Base-by-base conservation (phyloP, 1,284 basidiomycete species). In the Phellinidium pouzarii region DNA sequence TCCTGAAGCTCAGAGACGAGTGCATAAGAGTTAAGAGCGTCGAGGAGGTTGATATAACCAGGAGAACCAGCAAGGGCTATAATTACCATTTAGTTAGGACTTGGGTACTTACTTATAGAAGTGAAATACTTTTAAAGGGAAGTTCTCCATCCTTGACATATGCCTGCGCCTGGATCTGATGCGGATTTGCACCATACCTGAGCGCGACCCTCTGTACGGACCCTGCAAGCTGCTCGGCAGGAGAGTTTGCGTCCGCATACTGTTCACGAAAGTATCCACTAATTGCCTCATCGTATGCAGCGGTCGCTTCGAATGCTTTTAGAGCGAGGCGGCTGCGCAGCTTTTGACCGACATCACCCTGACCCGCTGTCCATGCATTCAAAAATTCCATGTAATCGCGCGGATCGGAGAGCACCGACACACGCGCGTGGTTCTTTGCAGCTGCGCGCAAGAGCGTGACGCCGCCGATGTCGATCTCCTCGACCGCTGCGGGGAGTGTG, bases 41-140 rank as follows among this genome's bases (percentile, higher is more conserved):
- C 96, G 53, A 99, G 79, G n/a, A 99, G 80, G 75, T 99, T 99
- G 77, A 99, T 99, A 72, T 98, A 99, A 40, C 95, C 96, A 6
- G 95, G 96, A 23, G 94, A 94, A 20, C 96, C 96, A 61, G 83
- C 87, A 17, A 99, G 77, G 40, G 88, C 94, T 93, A 61, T 9
- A 44, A 50, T 7, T 37, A 25, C 14, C 20, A 36, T 22, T 14
- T 23, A 46, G 19, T 43, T 44, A 38, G 40, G 27, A n/a, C 17
- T 37, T 6, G 25, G 20, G 2, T 43, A 41, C 9, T 27, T 23
- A 34, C 27, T 31, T 20, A 7, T 29, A 12, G 34, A 19, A 4
- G n/a, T 4, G 42, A 68, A 72, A 45, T 59, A 92, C 92, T 87
- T 75, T 89, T 96, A 78, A 99, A 94, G 25, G 96, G 95, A 57